Percentiles rank a stretch among this genome's conserved stretches.
phyloP scores from a whole-genome alignment of 768 basidiomycete genomes.

The Dacryopinax primogenitus region DNA sequence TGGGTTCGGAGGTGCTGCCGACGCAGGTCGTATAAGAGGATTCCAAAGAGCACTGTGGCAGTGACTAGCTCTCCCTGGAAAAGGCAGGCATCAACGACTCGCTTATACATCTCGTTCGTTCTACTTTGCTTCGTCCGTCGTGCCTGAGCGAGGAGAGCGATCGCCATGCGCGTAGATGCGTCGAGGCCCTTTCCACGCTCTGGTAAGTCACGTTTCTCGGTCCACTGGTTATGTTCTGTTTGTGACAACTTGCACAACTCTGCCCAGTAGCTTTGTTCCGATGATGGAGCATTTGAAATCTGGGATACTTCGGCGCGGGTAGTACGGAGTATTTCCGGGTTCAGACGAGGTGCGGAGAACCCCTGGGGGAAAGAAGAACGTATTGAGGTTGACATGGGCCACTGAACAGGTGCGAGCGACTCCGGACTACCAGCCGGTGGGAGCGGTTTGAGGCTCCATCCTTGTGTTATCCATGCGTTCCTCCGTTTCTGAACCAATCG shows the following conservation, averaged over 20 bases:
- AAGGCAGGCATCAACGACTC: constrained; percentile 49
- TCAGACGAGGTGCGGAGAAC: too few species aligned
- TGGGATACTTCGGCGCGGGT: too few species aligned
- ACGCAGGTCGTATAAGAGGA: constrained; percentile 54
- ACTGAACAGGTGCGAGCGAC: background rate
- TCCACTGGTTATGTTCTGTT: background rate
- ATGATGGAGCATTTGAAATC: too few species aligned
- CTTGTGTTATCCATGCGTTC: background rate
- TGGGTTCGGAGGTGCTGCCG: constrained; percentile 19
- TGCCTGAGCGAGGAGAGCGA: constrained; percentile 8
- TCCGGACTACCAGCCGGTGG: background rate
- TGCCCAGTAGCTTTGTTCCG: too few species aligned
- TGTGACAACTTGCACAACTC: background rate
- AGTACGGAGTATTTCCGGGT: too few species aligned
- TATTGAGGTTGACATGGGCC: background rate
- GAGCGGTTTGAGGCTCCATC: background rate
- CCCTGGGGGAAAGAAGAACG: too few species aligned
- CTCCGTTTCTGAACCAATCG: background rate
- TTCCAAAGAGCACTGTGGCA: constrained; percentile 56
- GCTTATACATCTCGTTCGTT: constrained; percentile 37
- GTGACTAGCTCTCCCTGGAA: constrained; percentile 68
- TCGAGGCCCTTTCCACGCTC: background rate
- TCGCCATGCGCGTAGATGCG: constrained; percentile 3
- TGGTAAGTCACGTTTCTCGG: background rate
- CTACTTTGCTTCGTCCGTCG: constrained; percentile 8